These are phyloP conservation scores for Pistacia vera DNA, from an alignment of 345 rosid genomes.

Conservation along the genomic window DNA sequence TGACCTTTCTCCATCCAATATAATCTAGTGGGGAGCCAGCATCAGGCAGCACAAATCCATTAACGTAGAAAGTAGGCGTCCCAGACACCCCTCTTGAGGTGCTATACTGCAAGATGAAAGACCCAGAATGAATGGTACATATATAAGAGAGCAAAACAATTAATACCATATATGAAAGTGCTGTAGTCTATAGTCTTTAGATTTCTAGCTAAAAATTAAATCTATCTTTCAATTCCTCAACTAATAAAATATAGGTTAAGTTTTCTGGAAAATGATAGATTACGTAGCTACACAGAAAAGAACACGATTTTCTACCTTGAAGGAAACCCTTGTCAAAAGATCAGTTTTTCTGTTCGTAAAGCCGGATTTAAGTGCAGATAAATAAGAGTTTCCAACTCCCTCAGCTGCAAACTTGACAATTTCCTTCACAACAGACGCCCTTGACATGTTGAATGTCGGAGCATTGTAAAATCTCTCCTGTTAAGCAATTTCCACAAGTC, in stretches of 20 bases:
- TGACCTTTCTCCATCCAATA: constrained; percentile 60
- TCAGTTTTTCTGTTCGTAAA: constrained; percentile 56
- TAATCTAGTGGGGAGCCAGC: constrained; percentile 50
- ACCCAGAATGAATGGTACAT: neutral
- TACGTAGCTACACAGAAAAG: neutral
- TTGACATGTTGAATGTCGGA: constrained; percentile 59
- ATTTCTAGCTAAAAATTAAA: too few species aligned
- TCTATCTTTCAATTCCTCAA: too few species aligned
- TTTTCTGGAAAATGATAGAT: neutral
- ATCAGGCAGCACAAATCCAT: constrained; percentile 70
- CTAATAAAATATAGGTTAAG: too few species aligned
- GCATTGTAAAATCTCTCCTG: constrained; percentile 73
- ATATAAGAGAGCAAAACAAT: neutral
- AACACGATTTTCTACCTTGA: constrained; percentile 52
- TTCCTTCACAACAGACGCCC: constrained; percentile 51
- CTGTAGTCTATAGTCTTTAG: too few species aligned
- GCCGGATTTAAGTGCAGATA: constrained; percentile 51
- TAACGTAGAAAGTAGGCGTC: constrained; percentile 70
- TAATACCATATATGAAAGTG: neutral
- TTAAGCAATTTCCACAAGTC: constrained; percentile 20
- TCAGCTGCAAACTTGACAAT: constrained; percentile 54
- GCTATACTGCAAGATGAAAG: constrained; percentile 56
- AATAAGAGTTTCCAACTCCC: constrained; percentile 58
- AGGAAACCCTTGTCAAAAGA: constrained; percentile 73
- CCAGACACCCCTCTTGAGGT: constrained; percentile 70